Base-by-base conservation (phyloP, 2,329 filamentous ascomycete genomes). In the Fusarium pseudocircinatum region DNA sequence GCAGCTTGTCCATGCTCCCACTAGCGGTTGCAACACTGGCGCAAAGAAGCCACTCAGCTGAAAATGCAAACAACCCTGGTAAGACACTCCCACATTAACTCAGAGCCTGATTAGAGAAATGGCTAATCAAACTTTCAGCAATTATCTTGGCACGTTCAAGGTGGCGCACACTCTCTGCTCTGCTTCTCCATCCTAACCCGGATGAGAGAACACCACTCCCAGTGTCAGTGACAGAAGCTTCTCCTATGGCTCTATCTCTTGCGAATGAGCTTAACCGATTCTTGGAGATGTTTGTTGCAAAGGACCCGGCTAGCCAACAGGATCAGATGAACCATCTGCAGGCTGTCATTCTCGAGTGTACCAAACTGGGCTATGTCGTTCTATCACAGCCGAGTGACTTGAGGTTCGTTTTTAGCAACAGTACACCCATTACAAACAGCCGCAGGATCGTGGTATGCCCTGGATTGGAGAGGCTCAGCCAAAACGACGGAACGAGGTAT, bases 341-440 rank as follows among this genome's bases (percentile, higher is more conserved):
- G 49, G 81, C 79, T 18, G 79, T 85, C 18, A 81, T 85, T 24
- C 67, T 80, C 7, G 83, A 85, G 72, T 83, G 81, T 42, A 77
- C 82, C 24, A 82, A 79, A 56, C 77, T 86, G 32, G 85, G 84
- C 16, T 84, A 85, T 63, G 59, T 82, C 24, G 58, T 86, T 12
- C 76, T 86, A 37, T 86, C 84, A 9, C 84, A 86, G 57, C 83
- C 83, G 1, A 77, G 78, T 13, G 83, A 85, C 39, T 84, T 81
- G 77, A 62, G 69, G 2, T 81, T 84, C 57, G 63, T 79, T 20
- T 80, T 79, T 60, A 65, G 52, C 4, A 61, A 30, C 37, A 66
- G 43, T 15, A 46, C 28, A 26, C 28, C 46, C 28, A 26, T 43
- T 3, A 13, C 18, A 34, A 50, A 40, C 43, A 16, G 60, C 44